Evolutionary conservation across 768 basidiomycete genomes (phyloP).

Genomic region (Collybia mongolica): DNA sequence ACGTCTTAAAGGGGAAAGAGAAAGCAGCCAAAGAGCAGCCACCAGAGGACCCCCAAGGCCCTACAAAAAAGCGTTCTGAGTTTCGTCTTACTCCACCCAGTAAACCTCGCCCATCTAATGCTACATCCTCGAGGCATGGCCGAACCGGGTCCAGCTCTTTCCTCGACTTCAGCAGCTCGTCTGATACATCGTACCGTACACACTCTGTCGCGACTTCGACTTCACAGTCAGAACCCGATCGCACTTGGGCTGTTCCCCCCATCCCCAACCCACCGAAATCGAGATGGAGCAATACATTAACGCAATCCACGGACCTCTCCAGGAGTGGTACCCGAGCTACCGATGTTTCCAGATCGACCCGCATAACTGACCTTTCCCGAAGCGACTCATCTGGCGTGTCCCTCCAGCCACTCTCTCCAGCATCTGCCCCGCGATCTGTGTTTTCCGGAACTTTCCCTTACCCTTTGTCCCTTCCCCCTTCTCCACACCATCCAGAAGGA

Average conservation of each 20-base stretch:
- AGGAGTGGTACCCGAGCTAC: too few species aligned
- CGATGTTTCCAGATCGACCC: too few species aligned
- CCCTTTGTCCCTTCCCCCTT: conserved; percentile 43
- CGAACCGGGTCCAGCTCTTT: conserved; percentile 28
- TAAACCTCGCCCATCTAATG: conserved; percentile 14
- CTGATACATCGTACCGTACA: conserved; percentile 23
- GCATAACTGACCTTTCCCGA: conserved; percentile 7
- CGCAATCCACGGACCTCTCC: background rate
- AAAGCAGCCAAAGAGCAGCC: background rate
- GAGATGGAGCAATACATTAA: conserved; percentile 37
- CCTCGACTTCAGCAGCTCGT: conserved; percentile 35
- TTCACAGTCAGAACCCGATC: background rate
- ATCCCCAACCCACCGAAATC: conserved; percentile 19
- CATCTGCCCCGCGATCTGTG: conserved; percentile 15
- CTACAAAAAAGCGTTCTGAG: conserved; percentile 7
- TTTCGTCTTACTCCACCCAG: conserved; percentile 27
- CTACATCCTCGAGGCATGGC: conserved; percentile 1
- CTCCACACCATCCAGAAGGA: conserved; percentile 30
- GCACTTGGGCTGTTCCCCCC: background rate
- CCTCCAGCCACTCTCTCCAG: conserved; percentile 10
- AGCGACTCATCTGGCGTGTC: conserved; percentile 10
- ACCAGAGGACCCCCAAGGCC: conserved; percentile 17
- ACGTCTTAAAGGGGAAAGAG: background rate
- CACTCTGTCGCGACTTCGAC: conserved; percentile 17
- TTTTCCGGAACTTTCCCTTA: conserved; percentile 39